Base-by-base conservation (phyloP, 2,329 filamentous ascomycete genomes). In the Dissoconium aciculare region DNA sequence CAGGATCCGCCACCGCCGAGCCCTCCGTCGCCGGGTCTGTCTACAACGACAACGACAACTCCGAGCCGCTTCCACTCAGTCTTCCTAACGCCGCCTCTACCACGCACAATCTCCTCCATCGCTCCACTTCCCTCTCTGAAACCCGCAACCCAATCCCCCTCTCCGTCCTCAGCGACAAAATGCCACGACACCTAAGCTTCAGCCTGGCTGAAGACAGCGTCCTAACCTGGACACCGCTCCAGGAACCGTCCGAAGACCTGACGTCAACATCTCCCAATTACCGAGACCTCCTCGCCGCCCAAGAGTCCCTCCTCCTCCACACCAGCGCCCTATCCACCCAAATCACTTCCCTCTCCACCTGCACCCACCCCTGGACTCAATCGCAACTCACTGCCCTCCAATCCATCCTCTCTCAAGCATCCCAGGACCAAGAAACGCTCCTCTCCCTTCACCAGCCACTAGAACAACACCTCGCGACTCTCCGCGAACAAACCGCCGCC, bases 161-260 rank as follows among this genome's bases (percentile, higher is more conserved):
- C n/a, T n/a, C n/a, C n/a, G n/a, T n/a, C n/a, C n/a, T n/a, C n/a
- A n/a, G n/a, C n/a, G n/a, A n/a, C n/a, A n/a, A n/a, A n/a, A n/a
- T n/a, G n/a, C n/a, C n/a, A n/a, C 71, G 78, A 2, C 69, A 78
- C 26, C 63, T 85, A 39, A 84, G 78, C 3, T 85, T 85, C 51
- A 74, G 75, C 35, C 66, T 76, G 26, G 79, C 76, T 1, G 78
- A 81, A 54, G 76, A 83, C 37, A 78, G 74, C n/a, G 58, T 85
- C 5, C 57, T 84, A 1, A 62, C 58, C 11, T 84, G 78, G 78
- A 59, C 36, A 10, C 25, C 38, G 11, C 17, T 40, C 3, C 51
- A 56, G 16, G 59, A 63, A 11, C 53, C 44, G 8, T 49, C 51
- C 11, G 53, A 33, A 19, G 38, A 45, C 28, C 35, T 42, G 15